Evolutionary conservation across 495 filamentous ascomycete genomes (phyloP).

Genomic region (Xylaria sp.): DNA sequence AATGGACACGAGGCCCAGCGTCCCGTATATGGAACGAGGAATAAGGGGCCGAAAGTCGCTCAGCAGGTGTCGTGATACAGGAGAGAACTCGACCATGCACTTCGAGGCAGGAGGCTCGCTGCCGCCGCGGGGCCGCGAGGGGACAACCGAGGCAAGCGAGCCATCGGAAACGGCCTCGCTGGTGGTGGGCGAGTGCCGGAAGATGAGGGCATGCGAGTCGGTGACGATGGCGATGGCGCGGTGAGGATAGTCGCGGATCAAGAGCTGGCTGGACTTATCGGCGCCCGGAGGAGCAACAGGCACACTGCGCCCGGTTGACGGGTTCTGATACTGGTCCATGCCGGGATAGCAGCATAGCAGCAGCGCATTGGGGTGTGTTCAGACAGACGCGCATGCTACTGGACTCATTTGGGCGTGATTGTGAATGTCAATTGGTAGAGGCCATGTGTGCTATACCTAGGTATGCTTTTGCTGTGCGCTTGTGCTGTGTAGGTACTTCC

Average conservation of each 20-base stretch:
- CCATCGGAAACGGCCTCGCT: conserved; percentile 59
- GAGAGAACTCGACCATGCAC: conserved; percentile 88
- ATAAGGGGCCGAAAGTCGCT: conserved; percentile 75
- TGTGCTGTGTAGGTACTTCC: no score
- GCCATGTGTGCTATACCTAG: not conserved
- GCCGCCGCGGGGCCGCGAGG: conserved; percentile 44
- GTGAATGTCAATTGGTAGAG: conserved; percentile 9
- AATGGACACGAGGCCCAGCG: conserved; percentile 87
- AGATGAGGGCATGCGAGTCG: conserved; percentile 77
- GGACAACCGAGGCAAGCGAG: conserved; percentile 55
- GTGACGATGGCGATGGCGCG: conserved; percentile 86
- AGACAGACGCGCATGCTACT: conserved; percentile 40
- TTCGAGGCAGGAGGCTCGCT: conserved; percentile 55
- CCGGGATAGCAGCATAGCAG: conserved; percentile 39
- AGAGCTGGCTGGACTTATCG: conserved; percentile 60
- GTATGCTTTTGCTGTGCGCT: not conserved
- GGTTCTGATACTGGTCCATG: conserved; percentile 46
- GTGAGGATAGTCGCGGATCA: conserved; percentile 79
- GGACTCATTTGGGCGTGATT: conserved; percentile 1
- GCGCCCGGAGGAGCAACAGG: conserved; percentile 42
- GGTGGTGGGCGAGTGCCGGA: conserved; percentile 72
- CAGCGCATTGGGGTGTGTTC: conserved; percentile 31
- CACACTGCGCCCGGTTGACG: conserved; percentile 35
- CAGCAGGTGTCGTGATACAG: conserved; percentile 68
- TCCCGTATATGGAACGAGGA: conserved; percentile 80